Conservation (phyloP, 2,329 filamentous ascomycete species). For the Hypomyces rosellus region DNA sequence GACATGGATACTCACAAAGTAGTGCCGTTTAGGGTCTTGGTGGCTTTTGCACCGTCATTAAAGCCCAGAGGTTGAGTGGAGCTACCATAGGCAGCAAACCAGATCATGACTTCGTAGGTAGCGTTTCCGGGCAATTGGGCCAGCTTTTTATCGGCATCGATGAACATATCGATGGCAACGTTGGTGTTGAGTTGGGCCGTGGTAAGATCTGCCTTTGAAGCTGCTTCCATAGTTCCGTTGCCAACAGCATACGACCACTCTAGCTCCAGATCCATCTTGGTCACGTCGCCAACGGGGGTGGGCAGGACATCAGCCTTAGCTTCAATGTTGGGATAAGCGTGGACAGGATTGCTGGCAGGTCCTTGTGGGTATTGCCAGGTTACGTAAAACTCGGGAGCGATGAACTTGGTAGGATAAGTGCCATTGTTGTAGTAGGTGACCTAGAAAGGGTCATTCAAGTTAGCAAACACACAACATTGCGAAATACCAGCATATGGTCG, state of each 20-base stretch:
- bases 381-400: slow-evolving; percentile 44
- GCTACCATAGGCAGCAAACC: slow-evolving; percentile 43
- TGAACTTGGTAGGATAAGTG: slow-evolving; percentile 39
- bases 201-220: slow-evolving; percentile 28
- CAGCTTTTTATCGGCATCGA: slow-evolving; percentile 38
- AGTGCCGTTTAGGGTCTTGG: slow-evolving; percentile 33
- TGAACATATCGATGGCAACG: slow-evolving; percentile 54
- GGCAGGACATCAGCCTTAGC: slow-evolving; percentile 40
- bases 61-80: slow-evolving; percentile 44
- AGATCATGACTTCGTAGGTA: slow-evolving; percentile 51
- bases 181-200: slow-evolving; percentile 42
- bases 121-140: slow-evolving; percentile 37
- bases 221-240: slow-evolving; percentile 31
- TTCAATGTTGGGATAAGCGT: slow-evolving; percentile 49
- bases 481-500: background rate
- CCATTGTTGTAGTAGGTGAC: slow-evolving; percentile 44
- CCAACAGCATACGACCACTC: slow-evolving; percentile 46
- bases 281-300: slow-evolving; percentile 31
- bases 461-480: background rate
- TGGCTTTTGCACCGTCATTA: slow-evolving; percentile 24
- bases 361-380: slow-evolving; percentile 46
- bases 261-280: slow-evolving; percentile 37
- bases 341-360: slow-evolving; percentile 38
- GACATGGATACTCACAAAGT: slow-evolving; percentile 31
- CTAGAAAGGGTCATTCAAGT: slow-evolving; percentile 22